Evolutionary conservation across 208 protist species (phyloP), one percentile per base, ranked within the genome.

Genomic region (Trypanosoma caninum): DNA sequence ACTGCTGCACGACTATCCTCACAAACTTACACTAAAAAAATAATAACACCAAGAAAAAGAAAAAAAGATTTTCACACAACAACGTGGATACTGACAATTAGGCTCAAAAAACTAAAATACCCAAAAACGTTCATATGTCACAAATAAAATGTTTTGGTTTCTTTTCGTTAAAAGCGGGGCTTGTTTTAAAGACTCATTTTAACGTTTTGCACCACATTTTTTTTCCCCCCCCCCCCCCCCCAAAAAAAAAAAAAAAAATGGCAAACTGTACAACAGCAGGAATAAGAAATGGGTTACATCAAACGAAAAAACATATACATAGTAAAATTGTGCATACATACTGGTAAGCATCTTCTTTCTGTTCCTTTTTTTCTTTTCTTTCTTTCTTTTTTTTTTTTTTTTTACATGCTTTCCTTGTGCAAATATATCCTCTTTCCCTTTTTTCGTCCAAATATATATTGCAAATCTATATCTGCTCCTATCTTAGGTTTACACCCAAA

Each of bases 151-250:
- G 37, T 27, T 51, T 65, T 61, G 48, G 48, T 28, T 66, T 23
- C 25, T 54, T 59, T 31, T n/a, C n/a, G n/a, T n/a, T n/a, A n/a
- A n/a, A n/a, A n/a, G n/a, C n/a, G n/a, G n/a, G n/a, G n/a, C n/a
- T n/a, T n/a, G n/a, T n/a, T n/a, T n/a, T n/a, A n/a, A n/a, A n/a
- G n/a, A n/a, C n/a, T 46, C 58, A 46, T 57, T 41, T 61, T 30
- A 40, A n/a, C n/a, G 35, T 54, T 40, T 54, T 27, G 8, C 45
- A 41, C 31, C 34, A 13, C 13, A 8, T 40, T 46, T 20, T 46
- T 46, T 48, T 20, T 28, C 64, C 53, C 59, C 38, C 30, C n/a
- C 14, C 30, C 11, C n/a, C n/a, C n/a, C n/a, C n/a, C n/a, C n/a
- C n/a, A n/a, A n/a, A n/a, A n/a, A n/a, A n/a, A n/a, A n/a, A n/a